Conservation (phyloP, 2,329 filamentous ascomycete genomes). For the Blumeriella jaapii region DNA sequence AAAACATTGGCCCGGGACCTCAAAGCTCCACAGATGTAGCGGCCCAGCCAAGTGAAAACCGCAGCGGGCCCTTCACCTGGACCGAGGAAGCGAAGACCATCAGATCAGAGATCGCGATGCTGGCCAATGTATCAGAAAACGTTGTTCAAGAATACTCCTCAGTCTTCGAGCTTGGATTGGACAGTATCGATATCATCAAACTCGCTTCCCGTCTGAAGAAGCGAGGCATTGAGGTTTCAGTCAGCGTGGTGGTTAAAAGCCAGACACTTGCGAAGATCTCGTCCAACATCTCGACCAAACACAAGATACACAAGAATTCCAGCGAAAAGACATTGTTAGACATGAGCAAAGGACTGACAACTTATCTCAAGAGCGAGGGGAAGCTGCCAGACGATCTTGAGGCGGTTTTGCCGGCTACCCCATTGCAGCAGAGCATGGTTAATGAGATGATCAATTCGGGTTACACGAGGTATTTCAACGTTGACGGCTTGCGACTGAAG, state of each 20-base stretch:
- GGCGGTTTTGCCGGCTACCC: constrained; percentile 60
- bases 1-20: background rate
- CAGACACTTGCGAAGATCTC: constrained; percentile 56
- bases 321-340: constrained; percentile 15
- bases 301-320: background rate
- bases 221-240: constrained; percentile 45
- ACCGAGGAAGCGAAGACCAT: constrained; percentile 39
- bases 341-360: constrained; percentile 28
- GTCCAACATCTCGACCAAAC: constrained; percentile 14
- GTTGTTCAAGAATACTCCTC: constrained; percentile 47
- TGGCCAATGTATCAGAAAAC: constrained; percentile 43
- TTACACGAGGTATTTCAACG: constrained; percentile 73
- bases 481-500: constrained; percentile 58
- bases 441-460: constrained; percentile 68
- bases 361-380: constrained; percentile 28
- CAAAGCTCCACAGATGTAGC: no score
- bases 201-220: constrained; percentile 61
- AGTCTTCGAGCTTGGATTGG: constrained; percentile 73
- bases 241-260: constrained; percentile 66
- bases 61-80: constrained; percentile 39
- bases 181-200: constrained; percentile 88
- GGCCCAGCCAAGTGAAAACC: no score
- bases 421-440: constrained; percentile 79
- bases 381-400: constrained; percentile 36
- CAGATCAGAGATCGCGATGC: constrained; percentile 47